Base-by-base conservation (phyloP, 306 rosid genomes). In the Senna siamea region DNA sequence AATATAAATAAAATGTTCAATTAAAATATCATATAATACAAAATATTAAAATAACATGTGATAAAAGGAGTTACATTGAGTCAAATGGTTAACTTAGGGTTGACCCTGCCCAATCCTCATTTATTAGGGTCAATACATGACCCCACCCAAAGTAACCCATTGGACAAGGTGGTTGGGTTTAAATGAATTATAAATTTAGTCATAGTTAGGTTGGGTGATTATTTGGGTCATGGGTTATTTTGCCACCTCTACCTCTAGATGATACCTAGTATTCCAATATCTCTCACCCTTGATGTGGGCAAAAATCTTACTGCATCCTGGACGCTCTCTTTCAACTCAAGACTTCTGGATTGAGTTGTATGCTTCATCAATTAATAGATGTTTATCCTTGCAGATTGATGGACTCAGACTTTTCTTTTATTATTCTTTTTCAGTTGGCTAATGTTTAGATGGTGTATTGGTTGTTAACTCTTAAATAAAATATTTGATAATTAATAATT, bases 361-460 rank as follows among this genome's bases (percentile, higher is more conserved):
- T 78, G 53, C 57, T 55, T 62, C 58, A 20, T 63, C 55, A n/a
- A 51, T 18, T 54, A 10, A 54, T 41, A 53, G 74, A 65, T 44
- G 12, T 53, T 41, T 19, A 34, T 59, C 14, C 35, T 12, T 55
- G 74, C 46, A 19, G 41, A 66, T 35, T 57, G 46, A 44, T 70
- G 71, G 62, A 14, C 37, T 34, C 52, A 20, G 54, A 68, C 67
- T 43, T 60, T 60, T 69, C 4, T 37, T 4, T 32, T 32, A 32
- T 32, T 32, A 32, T 32, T 43, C 6, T 32, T 65, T 61, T 66
- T 22, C 56, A 32, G 46, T 61, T 69, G 48, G 69, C 26, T 70
- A 32, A 30, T 53, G 41, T 55, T 60, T 38, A 2, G 46, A 38
- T 38, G 2, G 22, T 28, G 37, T 48, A 17, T 41, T 51, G 44